Percentiles rank a stretch among this genome's conserved stretches.
Conservation (phyloP, 768 basidiomycete genomes). For the Leucosporidium creatinivorum region DNA sequence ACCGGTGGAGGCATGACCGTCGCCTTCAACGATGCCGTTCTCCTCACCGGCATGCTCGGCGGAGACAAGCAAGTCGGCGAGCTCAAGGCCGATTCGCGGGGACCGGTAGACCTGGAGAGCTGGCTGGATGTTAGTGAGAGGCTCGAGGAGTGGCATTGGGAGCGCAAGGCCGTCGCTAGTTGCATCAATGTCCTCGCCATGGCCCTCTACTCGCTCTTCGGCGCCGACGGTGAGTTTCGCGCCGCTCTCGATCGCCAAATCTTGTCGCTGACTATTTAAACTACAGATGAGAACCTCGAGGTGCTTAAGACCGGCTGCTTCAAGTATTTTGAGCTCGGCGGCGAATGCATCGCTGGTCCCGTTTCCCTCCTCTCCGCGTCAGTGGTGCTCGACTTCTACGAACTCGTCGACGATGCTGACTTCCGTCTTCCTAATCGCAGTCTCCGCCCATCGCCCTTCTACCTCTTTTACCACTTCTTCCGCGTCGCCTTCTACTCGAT, state of each 20-base stretch:
- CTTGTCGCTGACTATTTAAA: not conserved
- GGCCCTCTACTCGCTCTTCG: constrained; percentile 88
- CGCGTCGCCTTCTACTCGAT: constrained; percentile 89
- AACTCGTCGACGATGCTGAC: not conserved
- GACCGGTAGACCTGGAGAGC: constrained; percentile 39
- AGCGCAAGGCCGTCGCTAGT: constrained; percentile 68
- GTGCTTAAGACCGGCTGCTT: constrained; percentile 67
- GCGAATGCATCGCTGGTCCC: constrained; percentile 77
- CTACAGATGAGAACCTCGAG: constrained; percentile 44
- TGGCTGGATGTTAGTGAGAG: constrained; percentile 44
- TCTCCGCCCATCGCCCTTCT: constrained; percentile 65
- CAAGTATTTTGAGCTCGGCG: constrained; percentile 92
- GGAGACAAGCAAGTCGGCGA: constrained; percentile 19
- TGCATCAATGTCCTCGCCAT: constrained; percentile 89
- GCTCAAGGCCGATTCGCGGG: constrained; percentile 21
- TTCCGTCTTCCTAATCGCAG: constrained; percentile 43
- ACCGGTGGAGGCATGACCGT: constrained; percentile 98
- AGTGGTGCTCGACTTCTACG: constrained; percentile 37
- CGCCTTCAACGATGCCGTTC: constrained; percentile 74
- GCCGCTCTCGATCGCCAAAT: not conserved
- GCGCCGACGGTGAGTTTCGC: constrained; percentile 71
- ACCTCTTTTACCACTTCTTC: constrained; percentile 89
- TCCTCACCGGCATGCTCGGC: constrained; percentile 58
- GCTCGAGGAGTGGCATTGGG: constrained; percentile 75
- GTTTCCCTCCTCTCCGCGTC: constrained; percentile 84